Conservation (phyloP, 164 flowering plant species). For the Annona cherimola region DNA sequence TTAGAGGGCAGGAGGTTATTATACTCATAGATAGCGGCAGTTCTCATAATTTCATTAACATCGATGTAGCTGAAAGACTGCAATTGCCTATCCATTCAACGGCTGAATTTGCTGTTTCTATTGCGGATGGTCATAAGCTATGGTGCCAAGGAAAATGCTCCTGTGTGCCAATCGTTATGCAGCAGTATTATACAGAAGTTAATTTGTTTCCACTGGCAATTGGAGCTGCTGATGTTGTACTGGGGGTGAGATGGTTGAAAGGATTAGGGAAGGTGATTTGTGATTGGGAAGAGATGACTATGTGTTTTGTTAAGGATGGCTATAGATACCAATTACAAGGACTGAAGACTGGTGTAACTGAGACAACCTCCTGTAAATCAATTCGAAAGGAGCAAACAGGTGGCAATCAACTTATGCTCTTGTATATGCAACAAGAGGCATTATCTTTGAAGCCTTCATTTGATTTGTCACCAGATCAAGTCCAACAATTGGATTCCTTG, state of each 20-base stretch:
- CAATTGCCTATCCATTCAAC: not conserved
- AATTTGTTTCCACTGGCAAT: not conserved
- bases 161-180: not conserved
- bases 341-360: not conserved
- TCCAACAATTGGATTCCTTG: not conserved
- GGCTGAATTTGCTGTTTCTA: not conserved
- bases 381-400: not conserved
- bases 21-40: not conserved
- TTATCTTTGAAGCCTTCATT: not conserved
- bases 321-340: not conserved
- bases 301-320: not conserved
- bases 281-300: not conserved
- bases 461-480: not conserved
- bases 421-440: not conserved
- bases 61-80: not conserved
- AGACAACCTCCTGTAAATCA: not conserved
- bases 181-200: not conserved
- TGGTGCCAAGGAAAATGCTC: not conserved
- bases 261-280: not conserved
- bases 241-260: conserved; percentile 1
- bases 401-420: not conserved
- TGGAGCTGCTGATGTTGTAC: not conserved
- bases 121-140: not conserved
- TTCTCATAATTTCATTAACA: not conserved
- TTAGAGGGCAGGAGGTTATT: not conserved